Evolutionary conservation across 768 basidiomycete species (phyloP).

Genomic region (Panaeolus papilionaceus): DNA sequence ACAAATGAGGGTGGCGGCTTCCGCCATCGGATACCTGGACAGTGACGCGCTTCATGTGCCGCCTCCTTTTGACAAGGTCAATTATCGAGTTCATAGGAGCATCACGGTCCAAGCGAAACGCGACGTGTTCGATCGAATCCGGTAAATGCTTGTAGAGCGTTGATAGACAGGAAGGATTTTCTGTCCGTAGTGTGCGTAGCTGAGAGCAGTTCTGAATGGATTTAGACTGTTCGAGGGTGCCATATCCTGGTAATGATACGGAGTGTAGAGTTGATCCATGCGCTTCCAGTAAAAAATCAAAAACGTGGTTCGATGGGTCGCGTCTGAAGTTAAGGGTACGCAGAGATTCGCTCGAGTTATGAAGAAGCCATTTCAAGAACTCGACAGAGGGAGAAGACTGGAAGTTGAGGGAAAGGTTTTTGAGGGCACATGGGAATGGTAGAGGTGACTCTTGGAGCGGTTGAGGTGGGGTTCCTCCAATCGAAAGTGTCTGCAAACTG

Average conservation of each 20-base stretch:
- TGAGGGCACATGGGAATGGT: constrained; percentile 54
- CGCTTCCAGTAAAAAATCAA: constrained; percentile 58
- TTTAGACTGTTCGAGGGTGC: constrained; percentile 50
- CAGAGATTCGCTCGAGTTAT: constrained; percentile 57
- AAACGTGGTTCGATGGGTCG: constrained; percentile 59
- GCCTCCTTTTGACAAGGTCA: constrained; percentile 54
- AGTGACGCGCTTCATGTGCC: constrained; percentile 53
- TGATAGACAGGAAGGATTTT: constrained; percentile 54
- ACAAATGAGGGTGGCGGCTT: constrained; percentile 53
- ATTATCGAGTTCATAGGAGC: constrained; percentile 61
- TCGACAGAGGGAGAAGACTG: constrained; percentile 66
- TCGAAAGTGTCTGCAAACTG: constrained; percentile 57
- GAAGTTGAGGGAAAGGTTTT: constrained; percentile 67
- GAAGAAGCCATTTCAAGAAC: constrained; percentile 74
- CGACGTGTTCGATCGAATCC: constrained; percentile 55
- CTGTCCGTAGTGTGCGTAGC: constrained; percentile 62
- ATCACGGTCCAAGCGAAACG: constrained; percentile 65
- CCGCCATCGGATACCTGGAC: constrained; percentile 62
- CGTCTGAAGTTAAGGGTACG: constrained; percentile 63
- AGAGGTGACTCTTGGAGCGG: constrained; percentile 47
- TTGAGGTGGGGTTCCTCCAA: constrained; percentile 64
- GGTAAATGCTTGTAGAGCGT: constrained; percentile 56
- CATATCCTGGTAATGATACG: constrained; percentile 62
- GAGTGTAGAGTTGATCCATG: constrained; percentile 58
- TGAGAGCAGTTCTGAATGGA: constrained; percentile 53